Percentiles rank a stretch among this genome's conserved stretches.
phyloP scores from a whole-genome alignment of 75 land plant genomes.

The Ceratopteris richardii region DNA sequence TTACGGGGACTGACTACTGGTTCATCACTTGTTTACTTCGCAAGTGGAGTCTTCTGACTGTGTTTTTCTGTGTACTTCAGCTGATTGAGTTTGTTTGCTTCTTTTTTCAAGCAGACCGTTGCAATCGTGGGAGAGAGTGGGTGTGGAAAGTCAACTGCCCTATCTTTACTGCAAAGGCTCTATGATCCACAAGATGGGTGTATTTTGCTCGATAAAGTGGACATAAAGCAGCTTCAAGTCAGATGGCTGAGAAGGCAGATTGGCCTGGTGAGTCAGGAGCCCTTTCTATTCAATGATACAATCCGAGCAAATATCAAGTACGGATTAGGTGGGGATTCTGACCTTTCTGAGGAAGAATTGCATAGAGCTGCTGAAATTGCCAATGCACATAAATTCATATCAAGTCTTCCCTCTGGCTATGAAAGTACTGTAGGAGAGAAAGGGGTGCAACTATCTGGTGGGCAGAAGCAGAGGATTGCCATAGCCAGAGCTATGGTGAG shows the following conservation, averaged over 20 bases:
- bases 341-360: slow-evolving; percentile 95
- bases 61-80: too few relatives aligned
- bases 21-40: too few relatives aligned
- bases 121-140: slow-evolving; percentile 98
- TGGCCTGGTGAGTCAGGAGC: slow-evolving; percentile 96
- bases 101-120: slow-evolving; percentile 90
- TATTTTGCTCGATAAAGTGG: slow-evolving; percentile 73
- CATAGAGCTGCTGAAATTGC: slow-evolving; percentile 98
- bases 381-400: slow-evolving; percentile 97
- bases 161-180: slow-evolving; percentile 82
- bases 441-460: slow-evolving; percentile 85
- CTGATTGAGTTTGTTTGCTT: too few relatives aligned
- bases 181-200: slow-evolving; percentile 90
- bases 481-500: slow-evolving; percentile 89
- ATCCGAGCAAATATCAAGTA: slow-evolving; percentile 93
- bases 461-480: slow-evolving; percentile 95
- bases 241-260: slow-evolving; percentile 91
- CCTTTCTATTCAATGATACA: slow-evolving; percentile 84
- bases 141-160: slow-evolving; percentile 93
- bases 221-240: slow-evolving; percentile 62
- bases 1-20: too few relatives aligned
- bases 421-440: slow-evolving; percentile 97
- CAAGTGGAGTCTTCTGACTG: too few relatives aligned
- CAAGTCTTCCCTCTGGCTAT: slow-evolving; percentile 94
- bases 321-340: slow-evolving; percentile 49